Evolutionary conservation across 306 rosid genomes (phyloP).

Genomic region (Oemleria cerasiformis): DNA sequence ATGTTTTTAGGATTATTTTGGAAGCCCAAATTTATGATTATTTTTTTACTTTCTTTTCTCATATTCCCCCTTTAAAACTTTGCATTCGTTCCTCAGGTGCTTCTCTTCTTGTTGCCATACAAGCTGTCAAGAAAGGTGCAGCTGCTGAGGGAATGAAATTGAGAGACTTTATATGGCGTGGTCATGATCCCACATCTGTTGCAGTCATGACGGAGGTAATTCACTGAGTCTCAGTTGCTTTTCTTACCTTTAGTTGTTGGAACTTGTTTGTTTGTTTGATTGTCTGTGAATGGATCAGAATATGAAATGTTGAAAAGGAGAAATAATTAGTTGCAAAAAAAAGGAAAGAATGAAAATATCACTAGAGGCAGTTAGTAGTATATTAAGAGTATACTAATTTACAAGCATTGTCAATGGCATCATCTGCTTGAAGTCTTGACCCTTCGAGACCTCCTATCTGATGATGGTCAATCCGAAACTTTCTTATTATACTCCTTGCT

Average conservation of each 20-base stretch:
- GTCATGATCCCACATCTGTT: slow-evolving; percentile 97
- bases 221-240: neutral
- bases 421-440: neutral
- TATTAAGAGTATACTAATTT: neutral
- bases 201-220: slow-evolving; percentile 99
- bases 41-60: slow-evolving; percentile 12
- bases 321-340: neutral
- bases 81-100: slow-evolving; percentile 54
- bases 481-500: neutral
- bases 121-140: slow-evolving; percentile 98
- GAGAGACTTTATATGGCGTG: slow-evolving; percentile 93
- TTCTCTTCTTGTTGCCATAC: slow-evolving; percentile 95
- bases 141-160: slow-evolving; percentile 91
- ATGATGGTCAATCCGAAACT: neutral
- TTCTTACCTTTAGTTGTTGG: slow-evolving; percentile 7
- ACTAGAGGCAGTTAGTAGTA: neutral
- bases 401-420: neutral
- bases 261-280: neutral
- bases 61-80: slow-evolving; percentile 10
- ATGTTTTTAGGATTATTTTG: slow-evolving; percentile 6
- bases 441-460: neutral
- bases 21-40: slow-evolving; percentile 9
- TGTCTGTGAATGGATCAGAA: neutral
- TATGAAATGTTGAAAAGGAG: neutral
- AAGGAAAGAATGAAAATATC: neutral